These are phyloP conservation scores for Pythium folliculosum DNA, from an alignment of 352 stramenopile species.

Conservation along the genomic window DNA sequence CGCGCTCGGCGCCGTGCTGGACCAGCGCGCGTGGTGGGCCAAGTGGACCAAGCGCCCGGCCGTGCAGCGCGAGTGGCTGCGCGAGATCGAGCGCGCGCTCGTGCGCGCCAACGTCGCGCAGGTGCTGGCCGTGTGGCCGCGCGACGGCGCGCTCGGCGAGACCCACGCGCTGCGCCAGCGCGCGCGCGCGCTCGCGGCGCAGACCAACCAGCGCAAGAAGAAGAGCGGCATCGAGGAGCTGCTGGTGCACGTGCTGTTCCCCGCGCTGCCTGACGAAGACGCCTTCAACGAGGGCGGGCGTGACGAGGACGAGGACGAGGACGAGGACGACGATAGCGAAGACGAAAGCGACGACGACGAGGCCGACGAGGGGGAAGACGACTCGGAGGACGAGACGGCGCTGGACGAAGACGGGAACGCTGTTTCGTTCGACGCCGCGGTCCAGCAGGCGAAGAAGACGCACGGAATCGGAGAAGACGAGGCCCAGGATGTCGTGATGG, in stretches of 20 bases:
- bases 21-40: conserved; percentile 48
- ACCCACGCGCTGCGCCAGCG: conserved; percentile 33
- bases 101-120: conserved; percentile 27
- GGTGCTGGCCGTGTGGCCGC: conserved; percentile 20
- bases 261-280: conserved; percentile 16
- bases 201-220: conserved; percentile 1
- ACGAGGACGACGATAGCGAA: conserved; percentile 20
- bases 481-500: conserved; percentile 10
- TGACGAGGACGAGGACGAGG: conserved; percentile 6
- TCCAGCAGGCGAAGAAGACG: conserved; percentile 10
- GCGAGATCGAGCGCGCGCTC: conserved; percentile 34
- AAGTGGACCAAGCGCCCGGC: conserved; percentile 37
- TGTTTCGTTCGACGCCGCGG: conserved; percentile 18
- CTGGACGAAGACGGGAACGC: conserved; percentile 18
- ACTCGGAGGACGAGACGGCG: conserved; percentile 24
- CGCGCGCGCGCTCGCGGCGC: conserved; percentile 14
- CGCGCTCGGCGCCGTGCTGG: conserved; percentile 40
- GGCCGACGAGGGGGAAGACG: conserved; percentile 13
- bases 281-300: conserved; percentile 3
- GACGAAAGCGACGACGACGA: conserved; percentile 15
- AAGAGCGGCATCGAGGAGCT: conserved; percentile 18
- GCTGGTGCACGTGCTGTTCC: conserved; percentile 30
- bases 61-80: conserved; percentile 36
- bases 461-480: conserved; percentile 7
- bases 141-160: neutral